Percentiles rank a stretch among this genome's conserved stretches.
Evolutionary conservation across 768 basidiomycete genomes (phyloP).

Genomic region (Podaxis sp.): DNA sequence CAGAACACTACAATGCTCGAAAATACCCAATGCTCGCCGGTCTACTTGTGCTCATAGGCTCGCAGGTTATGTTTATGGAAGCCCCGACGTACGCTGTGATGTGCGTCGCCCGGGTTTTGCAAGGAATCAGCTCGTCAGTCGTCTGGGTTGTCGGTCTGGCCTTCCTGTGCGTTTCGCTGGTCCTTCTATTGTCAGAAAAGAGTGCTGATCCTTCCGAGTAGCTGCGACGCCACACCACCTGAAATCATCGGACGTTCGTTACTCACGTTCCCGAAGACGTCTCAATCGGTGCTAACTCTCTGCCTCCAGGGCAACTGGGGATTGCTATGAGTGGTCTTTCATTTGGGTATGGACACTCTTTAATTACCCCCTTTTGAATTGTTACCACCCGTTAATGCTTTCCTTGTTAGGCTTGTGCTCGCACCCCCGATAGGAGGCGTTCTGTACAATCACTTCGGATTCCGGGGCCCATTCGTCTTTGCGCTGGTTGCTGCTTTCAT

Average conservation of each 20-base stretch:
- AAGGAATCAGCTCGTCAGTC: slow-evolving; percentile 59
- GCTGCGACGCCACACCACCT: slow-evolving; percentile 56
- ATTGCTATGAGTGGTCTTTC: slow-evolving; percentile 58
- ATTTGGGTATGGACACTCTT: slow-evolving; percentile 37
- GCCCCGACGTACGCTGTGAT: slow-evolving; percentile 55
- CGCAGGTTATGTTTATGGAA: slow-evolving; percentile 63
- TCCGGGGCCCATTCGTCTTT: slow-evolving; percentile 59
- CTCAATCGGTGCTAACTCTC: neutral
- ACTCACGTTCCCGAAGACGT: neutral
- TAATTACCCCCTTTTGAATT: slow-evolving; percentile 8
- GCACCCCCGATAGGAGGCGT: slow-evolving; percentile 59
- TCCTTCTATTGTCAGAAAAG: neutral
- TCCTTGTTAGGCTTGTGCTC: slow-evolving; percentile 39
- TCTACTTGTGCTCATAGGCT: slow-evolving; percentile 46
- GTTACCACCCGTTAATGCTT: neutral
- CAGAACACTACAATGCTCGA: slow-evolving; percentile 48
- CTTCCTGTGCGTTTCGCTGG: slow-evolving; percentile 39
- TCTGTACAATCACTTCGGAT: slow-evolving; percentile 54
- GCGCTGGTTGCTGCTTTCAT: slow-evolving; percentile 42
- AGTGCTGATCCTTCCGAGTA: slow-evolving; percentile 19
- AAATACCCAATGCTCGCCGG: slow-evolving; percentile 50
- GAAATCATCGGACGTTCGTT: slow-evolving; percentile 46
- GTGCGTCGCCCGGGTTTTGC: slow-evolving; percentile 56
- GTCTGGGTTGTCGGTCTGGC: slow-evolving; percentile 65
- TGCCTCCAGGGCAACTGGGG: slow-evolving; percentile 49